phyloP scores from a whole-genome alignment of 1,284 basidiomycete genomes.

The Leucoagaricus sp. region DNA sequence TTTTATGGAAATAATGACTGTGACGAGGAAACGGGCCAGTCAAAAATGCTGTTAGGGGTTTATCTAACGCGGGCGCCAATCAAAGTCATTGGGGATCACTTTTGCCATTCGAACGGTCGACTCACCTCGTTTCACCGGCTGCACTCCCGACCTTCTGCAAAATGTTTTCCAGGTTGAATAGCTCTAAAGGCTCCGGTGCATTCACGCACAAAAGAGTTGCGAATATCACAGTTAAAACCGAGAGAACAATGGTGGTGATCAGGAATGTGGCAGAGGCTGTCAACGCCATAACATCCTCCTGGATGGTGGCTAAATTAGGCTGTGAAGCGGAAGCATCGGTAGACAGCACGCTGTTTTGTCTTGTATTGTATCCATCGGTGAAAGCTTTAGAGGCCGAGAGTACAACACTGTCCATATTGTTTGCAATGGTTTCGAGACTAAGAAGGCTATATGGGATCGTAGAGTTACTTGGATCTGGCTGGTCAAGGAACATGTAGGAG shows the following conservation, averaged over 20 bases:
- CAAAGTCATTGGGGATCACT: no score
- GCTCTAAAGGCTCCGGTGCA: neutral
- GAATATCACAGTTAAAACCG: neutral
- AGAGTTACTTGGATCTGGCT: neutral
- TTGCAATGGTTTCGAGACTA: neutral
- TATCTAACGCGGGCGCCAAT: no score
- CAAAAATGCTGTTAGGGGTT: no score
- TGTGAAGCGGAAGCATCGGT: neutral
- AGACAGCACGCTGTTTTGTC: no score
- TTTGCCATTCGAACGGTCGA: neutral
- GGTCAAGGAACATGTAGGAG: neutral
- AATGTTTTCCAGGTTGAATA: conserved; percentile 1
- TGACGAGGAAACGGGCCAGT: no score
- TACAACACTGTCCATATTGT: neutral
- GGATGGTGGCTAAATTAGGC: neutral
- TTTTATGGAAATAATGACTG: no score
- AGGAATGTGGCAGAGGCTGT: neutral
- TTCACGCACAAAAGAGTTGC: neutral
- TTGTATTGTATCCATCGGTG: neutral
- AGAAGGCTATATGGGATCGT: neutral
- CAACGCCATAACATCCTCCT: conserved; percentile 3
- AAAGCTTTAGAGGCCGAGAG: conserved; percentile 5
- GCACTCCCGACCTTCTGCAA: neutral
- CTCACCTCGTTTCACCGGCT: neutral
- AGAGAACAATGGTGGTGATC: conserved; percentile 1